phyloP scores from a whole-genome alignment of 768 basidiomycete species.

The Atractiella rhizophila region DNA sequence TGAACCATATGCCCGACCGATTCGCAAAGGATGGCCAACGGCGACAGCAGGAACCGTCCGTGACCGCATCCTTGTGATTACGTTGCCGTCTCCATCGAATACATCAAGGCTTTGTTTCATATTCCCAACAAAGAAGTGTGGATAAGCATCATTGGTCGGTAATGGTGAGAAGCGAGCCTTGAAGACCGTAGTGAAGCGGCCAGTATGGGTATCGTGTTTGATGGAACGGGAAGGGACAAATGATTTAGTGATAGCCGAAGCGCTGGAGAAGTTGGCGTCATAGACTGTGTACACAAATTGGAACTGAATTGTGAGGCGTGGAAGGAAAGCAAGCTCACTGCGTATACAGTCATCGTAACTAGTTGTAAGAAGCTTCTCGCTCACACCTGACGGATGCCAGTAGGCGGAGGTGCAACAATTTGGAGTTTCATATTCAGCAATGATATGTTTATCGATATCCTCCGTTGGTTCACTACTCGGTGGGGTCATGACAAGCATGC shows the following conservation, averaged over 20 bases:
- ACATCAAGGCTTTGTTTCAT: slow-evolving; percentile 24
- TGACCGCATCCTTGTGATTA: too few relatives aligned
- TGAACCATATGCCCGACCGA: too few relatives aligned
- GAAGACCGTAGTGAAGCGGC: slow-evolving; percentile 25
- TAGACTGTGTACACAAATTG: slow-evolving; percentile 13
- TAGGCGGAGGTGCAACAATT: slow-evolving; percentile 20
- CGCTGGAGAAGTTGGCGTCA: slow-evolving; percentile 16
- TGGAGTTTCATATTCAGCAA: slow-evolving; percentile 13
- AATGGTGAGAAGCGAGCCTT: slow-evolving; percentile 24
- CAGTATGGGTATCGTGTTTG: slow-evolving; percentile 24
- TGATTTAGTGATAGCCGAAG: slow-evolving; percentile 9
- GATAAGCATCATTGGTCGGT: slow-evolving; percentile 16
- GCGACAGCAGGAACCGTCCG: too few relatives aligned
- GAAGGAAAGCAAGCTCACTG: slow-evolving; percentile 13
- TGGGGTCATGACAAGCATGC: slow-evolving; percentile 1
- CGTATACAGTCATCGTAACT: slow-evolving; percentile 25
- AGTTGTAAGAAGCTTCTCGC: slow-evolving; percentile 22
- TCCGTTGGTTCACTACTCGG: slow-evolving; percentile 2
- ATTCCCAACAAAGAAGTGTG: slow-evolving; percentile 23
- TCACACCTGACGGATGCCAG: slow-evolving; percentile 26
- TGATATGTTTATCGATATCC: slow-evolving; percentile 7
- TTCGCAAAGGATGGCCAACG: too few relatives aligned
- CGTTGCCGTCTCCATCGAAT: slow-evolving; percentile 17
- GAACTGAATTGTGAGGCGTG: not conserved
- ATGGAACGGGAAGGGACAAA: slow-evolving; percentile 10